Evolutionary conservation across 352 stramenopile genomes (phyloP), one percentile per base, ranked within the genome.

Genomic region (Phytophthora colocasiae): DNA sequence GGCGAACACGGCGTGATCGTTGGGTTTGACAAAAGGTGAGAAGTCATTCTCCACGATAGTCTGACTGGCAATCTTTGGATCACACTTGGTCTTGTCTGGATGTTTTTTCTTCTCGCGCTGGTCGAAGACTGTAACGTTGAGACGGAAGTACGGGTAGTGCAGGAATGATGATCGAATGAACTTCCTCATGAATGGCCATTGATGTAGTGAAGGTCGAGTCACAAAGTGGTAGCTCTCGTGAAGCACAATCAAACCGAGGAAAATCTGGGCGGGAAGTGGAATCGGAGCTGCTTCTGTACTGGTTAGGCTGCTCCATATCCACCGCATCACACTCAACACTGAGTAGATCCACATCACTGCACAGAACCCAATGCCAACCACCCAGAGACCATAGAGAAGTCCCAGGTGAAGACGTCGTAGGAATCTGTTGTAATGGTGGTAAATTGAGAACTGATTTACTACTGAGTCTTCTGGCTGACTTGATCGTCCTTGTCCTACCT

Each of bases 141-240:
- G 63, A 32, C 72, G 75, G 59, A 85, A 86, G 64, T 87, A 89
- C 43, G 68, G 80, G 52, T 74, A 81, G 9, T 77, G 34, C 19
- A 83, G 78, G 27, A 91, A 61, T 5, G 69, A 60, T 19, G 66
- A 71, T 40, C 87, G 79, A 2, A 83, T 63, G 0, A 63, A 50
- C 14, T 55, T 24, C n/a, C 80, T 66, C 51, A 85, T 69, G 19
- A 68, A 62, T 9, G 77, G 76, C 81, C 81, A 91, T 36, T 68
- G 49, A 24, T 77, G 66, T 26, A 66, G 57, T 14, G 52, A 67
- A 9, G 34, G 48, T 9, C 62, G 68, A 6, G 36, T 68, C 38
- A 77, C 12, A 12, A 44, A 60, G 47, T 80, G 73, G 45, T 82
- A 84, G 34, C 75, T 74, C 46, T 80, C 76, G 48, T 87, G 84